Conservation (phyloP, 441 rosid species). For the Adansonia rubrostipa region DNA sequence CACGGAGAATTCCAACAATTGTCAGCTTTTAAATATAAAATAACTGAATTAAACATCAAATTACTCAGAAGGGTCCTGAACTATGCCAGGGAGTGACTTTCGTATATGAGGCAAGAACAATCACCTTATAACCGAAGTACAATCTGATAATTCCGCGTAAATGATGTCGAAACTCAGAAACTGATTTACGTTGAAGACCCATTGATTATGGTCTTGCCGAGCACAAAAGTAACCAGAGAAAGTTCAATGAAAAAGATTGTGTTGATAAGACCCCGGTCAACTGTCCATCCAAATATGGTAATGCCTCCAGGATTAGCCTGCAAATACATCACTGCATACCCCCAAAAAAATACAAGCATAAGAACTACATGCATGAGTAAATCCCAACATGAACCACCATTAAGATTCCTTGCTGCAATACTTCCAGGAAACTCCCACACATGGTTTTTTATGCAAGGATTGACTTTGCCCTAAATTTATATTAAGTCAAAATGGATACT, state of each 20-base stretch:
- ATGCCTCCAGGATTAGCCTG: slow-evolving; percentile 94
- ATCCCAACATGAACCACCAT: neutral
- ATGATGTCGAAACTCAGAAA: neutral
- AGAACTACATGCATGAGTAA: neutral
- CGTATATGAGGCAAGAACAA: neutral
- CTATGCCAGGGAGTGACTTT: too few species aligned
- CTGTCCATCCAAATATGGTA: slow-evolving; percentile 89
- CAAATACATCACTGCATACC: slow-evolving; percentile 68
- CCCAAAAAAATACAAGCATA: neutral
- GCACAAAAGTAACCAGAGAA: slow-evolving; percentile 78
- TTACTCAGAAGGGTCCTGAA: too few species aligned
- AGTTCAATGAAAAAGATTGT: slow-evolving; percentile 91
- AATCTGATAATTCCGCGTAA: neutral
- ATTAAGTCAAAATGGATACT: too few species aligned
- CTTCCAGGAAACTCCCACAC: neutral
- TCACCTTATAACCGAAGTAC: too few species aligned
- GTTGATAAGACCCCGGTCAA: slow-evolving; percentile 74
- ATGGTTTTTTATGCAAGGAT: neutral
- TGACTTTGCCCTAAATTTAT: neutral
- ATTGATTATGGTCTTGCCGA: slow-evolving; percentile 64
- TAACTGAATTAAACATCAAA: too few species aligned
- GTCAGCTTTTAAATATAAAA: too few species aligned
- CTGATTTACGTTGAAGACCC: slow-evolving; percentile 32
- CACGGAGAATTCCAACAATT: too few species aligned
- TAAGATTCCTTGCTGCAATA: neutral